A percentile compares a stretch with the other conserved stretches of the same genome.
Evolutionary conservation across 1,284 basidiomycete species (phyloP).

Genomic region (Trichosporon ovoides): DNA sequence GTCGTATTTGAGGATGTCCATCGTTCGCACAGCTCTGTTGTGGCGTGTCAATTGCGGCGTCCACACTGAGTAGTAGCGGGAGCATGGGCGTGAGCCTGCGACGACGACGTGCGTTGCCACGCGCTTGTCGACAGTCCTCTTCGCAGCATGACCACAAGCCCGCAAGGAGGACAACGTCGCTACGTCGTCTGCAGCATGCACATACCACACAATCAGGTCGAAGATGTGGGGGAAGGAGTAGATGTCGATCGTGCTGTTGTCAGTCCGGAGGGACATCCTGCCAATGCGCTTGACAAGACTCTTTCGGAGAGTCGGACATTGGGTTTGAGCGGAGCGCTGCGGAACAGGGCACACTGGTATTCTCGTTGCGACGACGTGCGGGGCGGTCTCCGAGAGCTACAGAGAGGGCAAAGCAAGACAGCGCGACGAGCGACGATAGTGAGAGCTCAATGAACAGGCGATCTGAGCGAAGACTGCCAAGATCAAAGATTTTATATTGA

Average conservation of each 20-base stretch:
- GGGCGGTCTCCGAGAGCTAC: no score
- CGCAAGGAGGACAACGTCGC: neutral
- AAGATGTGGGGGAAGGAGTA: neutral
- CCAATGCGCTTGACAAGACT: no score
- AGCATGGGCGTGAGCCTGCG: neutral
- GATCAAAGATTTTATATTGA: no score
- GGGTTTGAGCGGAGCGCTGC: no score
- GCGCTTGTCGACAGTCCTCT: neutral
- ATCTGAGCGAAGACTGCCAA: no score
- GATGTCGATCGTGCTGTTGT: neutral
- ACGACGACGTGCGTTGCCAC: neutral
- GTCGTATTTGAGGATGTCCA: neutral
- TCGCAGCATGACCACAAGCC: neutral
- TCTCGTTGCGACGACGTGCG: no score
- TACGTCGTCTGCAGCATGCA: neutral
- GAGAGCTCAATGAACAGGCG: no score
- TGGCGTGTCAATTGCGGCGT: neutral
- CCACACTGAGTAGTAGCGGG: neutral
- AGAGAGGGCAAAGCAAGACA: no score
- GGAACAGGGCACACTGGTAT: no score
- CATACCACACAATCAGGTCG: neutral
- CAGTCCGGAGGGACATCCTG: no score
- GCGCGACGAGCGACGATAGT: no score
- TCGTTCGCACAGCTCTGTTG: neutral
- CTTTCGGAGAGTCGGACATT: no score